Conservation (phyloP, 257 asterid genomes). For the Sherardia arvensis region DNA sequence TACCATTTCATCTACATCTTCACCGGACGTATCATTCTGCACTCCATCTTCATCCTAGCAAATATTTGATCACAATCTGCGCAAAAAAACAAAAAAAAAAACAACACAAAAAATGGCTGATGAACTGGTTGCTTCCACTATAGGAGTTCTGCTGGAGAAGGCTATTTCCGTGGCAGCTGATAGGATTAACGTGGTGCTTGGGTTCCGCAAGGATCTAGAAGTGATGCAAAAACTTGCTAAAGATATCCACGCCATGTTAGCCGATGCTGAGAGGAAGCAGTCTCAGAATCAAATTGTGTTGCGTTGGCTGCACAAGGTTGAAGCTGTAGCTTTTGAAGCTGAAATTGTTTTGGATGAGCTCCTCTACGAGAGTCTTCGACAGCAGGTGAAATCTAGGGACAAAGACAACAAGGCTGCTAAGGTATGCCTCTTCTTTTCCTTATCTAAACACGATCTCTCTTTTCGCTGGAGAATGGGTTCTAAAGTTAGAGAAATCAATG, state of each 20-base stretch:
- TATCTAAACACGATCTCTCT: too few species aligned
- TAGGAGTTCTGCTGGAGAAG: neutral
- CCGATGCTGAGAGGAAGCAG: neutral
- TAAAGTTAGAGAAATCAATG: neutral
- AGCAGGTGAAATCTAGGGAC: neutral
- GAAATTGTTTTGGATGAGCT: neutral
- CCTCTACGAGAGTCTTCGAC: neutral
- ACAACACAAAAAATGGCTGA: neutral
- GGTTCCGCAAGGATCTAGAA: neutral
- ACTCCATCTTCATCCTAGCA: too few species aligned
- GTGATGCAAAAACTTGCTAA: too few species aligned
- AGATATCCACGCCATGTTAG: neutral
- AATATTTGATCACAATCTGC: too few species aligned
- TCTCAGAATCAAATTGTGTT: neutral
- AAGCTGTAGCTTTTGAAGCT: too few species aligned
- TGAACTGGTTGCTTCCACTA: neutral
- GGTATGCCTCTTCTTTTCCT: too few species aligned
- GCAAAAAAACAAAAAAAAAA: too few species aligned
- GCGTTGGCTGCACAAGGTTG: too few species aligned
- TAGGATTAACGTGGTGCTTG: neutral
- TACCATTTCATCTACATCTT: too few species aligned
- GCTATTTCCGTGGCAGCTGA: neutral
- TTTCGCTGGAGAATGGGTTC: too few species aligned
- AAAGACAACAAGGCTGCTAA: too few species aligned
- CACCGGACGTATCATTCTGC: too few species aligned